phyloP scores from a whole-genome alignment of 2,329 filamentous ascomycete genomes.

The Claviceps arundinis region DNA sequence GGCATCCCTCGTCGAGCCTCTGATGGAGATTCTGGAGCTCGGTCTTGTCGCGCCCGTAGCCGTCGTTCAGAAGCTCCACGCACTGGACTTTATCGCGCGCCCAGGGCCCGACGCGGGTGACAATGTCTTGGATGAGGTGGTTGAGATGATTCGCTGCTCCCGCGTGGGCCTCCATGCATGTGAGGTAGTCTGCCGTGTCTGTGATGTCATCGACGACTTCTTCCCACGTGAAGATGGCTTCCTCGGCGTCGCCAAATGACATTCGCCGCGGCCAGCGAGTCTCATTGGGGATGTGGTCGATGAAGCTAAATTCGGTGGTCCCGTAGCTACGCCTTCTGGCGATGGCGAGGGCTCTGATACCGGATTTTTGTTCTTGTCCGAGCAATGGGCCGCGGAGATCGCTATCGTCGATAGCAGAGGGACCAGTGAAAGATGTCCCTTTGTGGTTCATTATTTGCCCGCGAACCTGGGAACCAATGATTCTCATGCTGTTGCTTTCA shows the following conservation, averaged over 20 bases:
- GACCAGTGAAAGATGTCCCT: conserved; percentile 38
- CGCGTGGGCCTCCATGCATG: conserved; percentile 22
- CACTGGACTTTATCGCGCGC: conserved; percentile 41
- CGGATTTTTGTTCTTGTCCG: conserved; percentile 31
- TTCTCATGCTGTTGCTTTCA: conserved; percentile 13
- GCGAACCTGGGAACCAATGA: conserved; percentile 27
- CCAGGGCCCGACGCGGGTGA: conserved; percentile 44
- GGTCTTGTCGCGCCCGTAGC: conserved; percentile 49
- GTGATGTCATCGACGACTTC: conserved; percentile 32
- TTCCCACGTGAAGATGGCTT: conserved; percentile 57
- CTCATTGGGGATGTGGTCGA: conserved; percentile 31
- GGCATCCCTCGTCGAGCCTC: conserved; percentile 56
- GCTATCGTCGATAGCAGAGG: conserved; percentile 44
- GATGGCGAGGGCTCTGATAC: conserved; percentile 33
- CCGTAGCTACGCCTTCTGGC: conserved; percentile 50
- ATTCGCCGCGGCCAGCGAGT: conserved; percentile 56
- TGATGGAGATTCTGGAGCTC: conserved; percentile 55
- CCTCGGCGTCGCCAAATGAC: conserved; percentile 63
- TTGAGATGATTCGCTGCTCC: conserved; percentile 46
- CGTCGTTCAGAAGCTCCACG: conserved; percentile 46
- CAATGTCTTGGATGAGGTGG: conserved; percentile 36
- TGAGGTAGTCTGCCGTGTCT: conserved; percentile 16
- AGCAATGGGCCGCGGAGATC: conserved; percentile 43
- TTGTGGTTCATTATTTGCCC: conserved; percentile 28
- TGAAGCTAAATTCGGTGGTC: conserved; percentile 15